phyloP scores from a whole-genome alignment of 495 filamentous ascomycete genomes.

The Mytilinidion resinicola region DNA sequence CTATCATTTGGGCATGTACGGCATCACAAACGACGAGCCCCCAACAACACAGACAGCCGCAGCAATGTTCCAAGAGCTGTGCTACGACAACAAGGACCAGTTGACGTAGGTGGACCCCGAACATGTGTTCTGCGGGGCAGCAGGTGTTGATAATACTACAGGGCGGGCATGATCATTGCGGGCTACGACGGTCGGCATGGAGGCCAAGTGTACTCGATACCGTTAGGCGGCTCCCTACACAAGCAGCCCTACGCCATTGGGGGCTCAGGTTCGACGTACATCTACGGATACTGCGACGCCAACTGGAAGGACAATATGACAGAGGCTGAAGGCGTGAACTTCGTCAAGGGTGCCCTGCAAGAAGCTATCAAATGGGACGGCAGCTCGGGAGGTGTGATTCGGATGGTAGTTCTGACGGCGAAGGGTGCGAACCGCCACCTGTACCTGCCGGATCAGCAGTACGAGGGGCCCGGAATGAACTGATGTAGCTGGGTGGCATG shows the following conservation, averaged over 20 bases:
- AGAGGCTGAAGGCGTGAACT: constrained; percentile 83
- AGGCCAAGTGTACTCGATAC: constrained; percentile 95
- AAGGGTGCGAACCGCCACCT: constrained; percentile 82
- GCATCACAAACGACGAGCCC: constrained; percentile 74
- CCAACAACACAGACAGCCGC: constrained; percentile 93
- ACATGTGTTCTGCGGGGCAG: neutral
- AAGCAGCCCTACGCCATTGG: constrained; percentile 95
- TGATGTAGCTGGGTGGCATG: neutral
- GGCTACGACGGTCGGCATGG: constrained; percentile 91
- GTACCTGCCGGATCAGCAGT: constrained; percentile 82
- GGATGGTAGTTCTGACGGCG: constrained; percentile 89
- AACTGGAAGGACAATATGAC: constrained; percentile 96
- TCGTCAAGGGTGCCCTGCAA: constrained; percentile 80
- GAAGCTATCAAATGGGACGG: constrained; percentile 99
- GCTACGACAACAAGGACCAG: constrained; percentile 93
- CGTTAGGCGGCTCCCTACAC: constrained; percentile 92
- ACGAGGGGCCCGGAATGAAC: constrained; percentile 56
- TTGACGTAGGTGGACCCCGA: constrained; percentile 53
- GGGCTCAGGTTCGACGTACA: constrained; percentile 96
- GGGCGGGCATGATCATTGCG: constrained; percentile 95
- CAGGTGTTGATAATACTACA: constrained; percentile 32
- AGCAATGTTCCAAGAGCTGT: constrained; percentile 92
- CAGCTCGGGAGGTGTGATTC: constrained; percentile 94
- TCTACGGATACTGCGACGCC: constrained; percentile 96
- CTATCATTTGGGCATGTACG: constrained; percentile 90